phyloP scores from a whole-genome alignment of 148 eudicot genomes.

The Persicaria maculosa region DNA sequence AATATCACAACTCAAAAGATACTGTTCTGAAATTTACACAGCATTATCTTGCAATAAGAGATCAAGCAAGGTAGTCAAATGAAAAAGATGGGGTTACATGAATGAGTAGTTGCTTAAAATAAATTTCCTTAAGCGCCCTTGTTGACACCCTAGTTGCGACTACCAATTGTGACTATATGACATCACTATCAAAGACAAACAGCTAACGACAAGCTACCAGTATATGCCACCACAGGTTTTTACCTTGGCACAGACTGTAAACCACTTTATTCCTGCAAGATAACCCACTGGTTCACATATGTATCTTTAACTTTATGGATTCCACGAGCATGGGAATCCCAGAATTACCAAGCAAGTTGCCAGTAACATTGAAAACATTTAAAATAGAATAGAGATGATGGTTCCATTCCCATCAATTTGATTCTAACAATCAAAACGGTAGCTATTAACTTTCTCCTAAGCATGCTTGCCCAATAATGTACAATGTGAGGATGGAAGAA shows the following conservation, averaged over 20 bases:
- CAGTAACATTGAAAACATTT: not conserved
- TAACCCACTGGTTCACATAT: not conserved
- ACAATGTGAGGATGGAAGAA: not conserved
- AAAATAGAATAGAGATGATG: not conserved
- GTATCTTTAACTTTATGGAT: conserved; percentile 6
- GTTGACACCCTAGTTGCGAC: not conserved
- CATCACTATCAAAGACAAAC: not conserved
- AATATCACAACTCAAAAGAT: not conserved
- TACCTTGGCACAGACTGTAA: conserved; percentile 14
- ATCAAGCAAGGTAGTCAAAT: not conserved
- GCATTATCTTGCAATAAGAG: not conserved
- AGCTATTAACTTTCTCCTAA: conserved; percentile 10
- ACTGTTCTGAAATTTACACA: not conserved
- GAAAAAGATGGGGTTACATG: not conserved
- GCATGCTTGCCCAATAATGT: not conserved
- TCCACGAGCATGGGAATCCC: not conserved
- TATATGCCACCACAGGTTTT: conserved; percentile 10
- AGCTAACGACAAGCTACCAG: conserved; percentile 7
- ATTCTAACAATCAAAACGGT: not conserved
- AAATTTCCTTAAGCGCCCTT: not conserved
- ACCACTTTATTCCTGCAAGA: conserved; percentile 13
- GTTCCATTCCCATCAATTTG: conserved; percentile 2
- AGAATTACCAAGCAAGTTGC: not conserved
- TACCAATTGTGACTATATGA: not conserved
- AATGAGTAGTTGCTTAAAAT: not conserved